Base-by-base conservation (phyloP, 2,329 filamentous ascomycete species). In the Paracoccidioides lutzii region DNA sequence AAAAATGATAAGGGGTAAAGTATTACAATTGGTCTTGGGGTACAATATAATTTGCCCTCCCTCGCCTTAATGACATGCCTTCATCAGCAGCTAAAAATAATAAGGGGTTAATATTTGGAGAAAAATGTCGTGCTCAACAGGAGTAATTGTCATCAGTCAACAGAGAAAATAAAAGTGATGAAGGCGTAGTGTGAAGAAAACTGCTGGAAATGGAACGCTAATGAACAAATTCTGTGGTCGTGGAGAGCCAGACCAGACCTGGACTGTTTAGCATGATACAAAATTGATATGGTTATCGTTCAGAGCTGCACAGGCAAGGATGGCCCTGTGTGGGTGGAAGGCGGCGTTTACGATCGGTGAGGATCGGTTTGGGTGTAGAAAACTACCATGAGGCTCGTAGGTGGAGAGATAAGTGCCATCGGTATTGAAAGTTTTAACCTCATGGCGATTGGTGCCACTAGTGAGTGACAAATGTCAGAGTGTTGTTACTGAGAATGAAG, bases 241-340 rank as follows among this genome's bases (percentile, higher is more conserved):
- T 15, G 28, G n/a, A 51, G n/a, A 52, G 37, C 14, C 8, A 33
- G 28, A 41, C 15, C 12, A 44, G 22, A 22, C 22, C 22, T 22
- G 22, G 22, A 15, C 10, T 49, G 9, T 43, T 56, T 67, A 73
- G 70, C 86, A 90, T 37, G 81, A 83, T 66, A 91, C 94, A 33
- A 97, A 77, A 68, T 95, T 96, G 65, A 98, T 84, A 68, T 96
- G 88, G 58, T 90, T 82, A 67, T 96, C 90, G 55, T 90, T 88
- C 45, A 88, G 79, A 3, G 90, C 88, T 1, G 90, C 87, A 64
- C 87, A 93, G 40, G 89, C 90, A 59, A 98, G 79, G 70, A 96
- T 84, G 73, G 95, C 90, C 53, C 87, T 83, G 70, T 98, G 93
- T 0, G 93, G 93, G 72, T 98, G 93, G 76, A 97, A 98, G 0